A percentile compares a stretch with the other conserved stretches of the same genome.
Evolutionary conservation across 1,284 basidiomycete genomes (phyloP).

Genomic region (Caloboletus inedulis): DNA sequence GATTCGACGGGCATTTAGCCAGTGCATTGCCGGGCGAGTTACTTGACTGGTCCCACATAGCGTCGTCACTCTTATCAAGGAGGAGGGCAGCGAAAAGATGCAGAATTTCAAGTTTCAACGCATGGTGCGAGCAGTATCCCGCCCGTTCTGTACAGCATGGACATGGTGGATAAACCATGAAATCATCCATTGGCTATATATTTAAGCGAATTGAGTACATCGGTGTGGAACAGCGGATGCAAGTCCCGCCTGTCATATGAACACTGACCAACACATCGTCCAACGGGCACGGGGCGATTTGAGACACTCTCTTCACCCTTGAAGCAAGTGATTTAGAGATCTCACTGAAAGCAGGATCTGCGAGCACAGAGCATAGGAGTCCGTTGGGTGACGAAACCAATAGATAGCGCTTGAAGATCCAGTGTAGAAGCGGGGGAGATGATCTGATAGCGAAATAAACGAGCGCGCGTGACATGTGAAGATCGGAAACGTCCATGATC

Average conservation of each 20-base stretch:
- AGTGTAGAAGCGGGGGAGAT: constrained; percentile 34
- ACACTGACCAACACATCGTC: constrained; percentile 30
- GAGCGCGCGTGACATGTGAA: constrained; percentile 27
- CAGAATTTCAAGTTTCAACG: constrained; percentile 32
- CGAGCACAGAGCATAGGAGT: constrained; percentile 22
- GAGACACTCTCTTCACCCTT: constrained; percentile 15
- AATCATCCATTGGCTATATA: constrained; percentile 41
- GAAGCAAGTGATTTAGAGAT: constrained; percentile 14
- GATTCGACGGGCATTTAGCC: constrained; percentile 10
- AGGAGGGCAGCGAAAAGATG: constrained; percentile 29
- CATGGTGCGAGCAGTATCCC: constrained; percentile 22
- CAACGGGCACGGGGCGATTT: constrained; percentile 4
- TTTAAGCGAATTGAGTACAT: constrained; percentile 33
- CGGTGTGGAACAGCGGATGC: constrained; percentile 10
- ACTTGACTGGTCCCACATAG: neutral
- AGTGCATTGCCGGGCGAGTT: neutral
- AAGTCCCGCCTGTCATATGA: constrained; percentile 14
- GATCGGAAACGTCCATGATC: constrained; percentile 21
- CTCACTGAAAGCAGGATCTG: constrained; percentile 16
- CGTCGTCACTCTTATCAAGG: constrained; percentile 21
- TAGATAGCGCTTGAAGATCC: constrained; percentile 38
- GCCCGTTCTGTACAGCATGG: constrained; percentile 26
- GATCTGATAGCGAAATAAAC: constrained; percentile 44
- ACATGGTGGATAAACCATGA: constrained; percentile 37
- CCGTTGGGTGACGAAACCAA: constrained; percentile 14